Evolutionary conservation across 352 stramenopile species (phyloP).

Genomic region (Pythium volutum): DNA sequence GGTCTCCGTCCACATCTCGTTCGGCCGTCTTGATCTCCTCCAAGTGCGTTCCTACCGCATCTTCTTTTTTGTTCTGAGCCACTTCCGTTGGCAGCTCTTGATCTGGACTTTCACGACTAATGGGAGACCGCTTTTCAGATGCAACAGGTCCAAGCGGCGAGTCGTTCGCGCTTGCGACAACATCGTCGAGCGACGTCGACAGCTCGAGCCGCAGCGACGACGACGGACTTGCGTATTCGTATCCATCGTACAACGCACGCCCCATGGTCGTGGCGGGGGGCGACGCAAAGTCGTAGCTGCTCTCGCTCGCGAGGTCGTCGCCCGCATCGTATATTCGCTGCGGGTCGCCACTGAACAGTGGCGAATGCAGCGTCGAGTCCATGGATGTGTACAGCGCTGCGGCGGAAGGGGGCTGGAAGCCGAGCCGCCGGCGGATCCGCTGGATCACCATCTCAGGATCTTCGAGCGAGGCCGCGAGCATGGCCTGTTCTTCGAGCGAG

Average conservation of each 20-base stretch:
- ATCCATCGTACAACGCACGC: background rate
- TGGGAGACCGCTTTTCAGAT: background rate
- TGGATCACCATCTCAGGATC: constrained; percentile 58
- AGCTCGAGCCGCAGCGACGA: background rate
- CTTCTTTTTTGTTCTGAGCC: background rate
- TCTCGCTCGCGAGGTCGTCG: background rate
- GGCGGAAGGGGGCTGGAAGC: constrained; percentile 10
- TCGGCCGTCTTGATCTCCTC: background rate
- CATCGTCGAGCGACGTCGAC: background rate
- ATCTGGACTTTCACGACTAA: no score
- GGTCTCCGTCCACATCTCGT: background rate
- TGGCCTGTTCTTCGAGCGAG: constrained; percentile 8
- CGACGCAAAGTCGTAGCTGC: background rate
- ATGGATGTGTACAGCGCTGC: background rate
- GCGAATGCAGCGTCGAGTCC: background rate
- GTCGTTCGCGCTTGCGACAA: background rate
- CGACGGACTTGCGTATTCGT: background rate
- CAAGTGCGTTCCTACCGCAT: background rate
- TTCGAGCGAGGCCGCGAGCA: constrained; percentile 25
- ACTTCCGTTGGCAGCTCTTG: background rate
- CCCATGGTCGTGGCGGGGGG: background rate
- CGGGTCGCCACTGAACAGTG: background rate
- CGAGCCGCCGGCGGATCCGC: constrained; percentile 53
- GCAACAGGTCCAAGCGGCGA: background rate
- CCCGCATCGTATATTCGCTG: background rate